Evolutionary conservation across 805 yeast species (phyloP), one percentile per base, ranked within the genome.

Genomic region (Pichia membranifaciens): DNA sequence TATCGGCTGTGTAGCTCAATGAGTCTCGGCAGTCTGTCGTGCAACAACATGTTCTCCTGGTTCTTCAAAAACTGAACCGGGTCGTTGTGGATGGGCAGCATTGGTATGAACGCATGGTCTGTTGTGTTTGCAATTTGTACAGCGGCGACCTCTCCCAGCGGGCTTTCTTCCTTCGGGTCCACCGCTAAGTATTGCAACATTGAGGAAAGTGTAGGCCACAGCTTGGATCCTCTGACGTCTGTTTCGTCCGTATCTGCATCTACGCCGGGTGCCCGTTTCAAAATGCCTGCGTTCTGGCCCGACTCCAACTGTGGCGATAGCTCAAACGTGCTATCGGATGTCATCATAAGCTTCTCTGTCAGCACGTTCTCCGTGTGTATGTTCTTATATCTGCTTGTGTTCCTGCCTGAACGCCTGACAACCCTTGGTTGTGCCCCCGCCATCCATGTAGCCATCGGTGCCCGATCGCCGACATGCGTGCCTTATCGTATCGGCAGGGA

Each of bases 21-120:
- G 36, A 66, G 58, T 9, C 41, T 29, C 7, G 43, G 48, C 20
- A 48, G 48, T 21, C 68, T 48, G 25, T 64, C 65, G 23, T 51
- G 50, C 6, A 57, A 34, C 3, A 64, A 44, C 16, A 57, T 39
- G 3, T 55, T 49, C 50, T 66, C 68, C 43, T 61, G 65, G 41
- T 60, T 59, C 41, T 61, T 59, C 29, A 68, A 49, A 48, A 62
- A 68, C 37, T 63, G 62, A 8, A 67, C 41, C 2, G 72, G 71
- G 29, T 69, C 55, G 10, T 21, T 33, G 32, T 49, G 48, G 16
- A 31, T 33, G 13, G 44, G 18, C 4, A 28, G 25, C 16, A 38
- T 18, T 12, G 47, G 43, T 25, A 45, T 45, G 23, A n/a, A 45
- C 10, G 32, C 35, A 2, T 7, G 22, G 22, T 31, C 34, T 7